Evolutionary conservation across 371 early-diverging fungal genomes (phyloP).

Genomic region (Mortierella polycephala): DNA sequence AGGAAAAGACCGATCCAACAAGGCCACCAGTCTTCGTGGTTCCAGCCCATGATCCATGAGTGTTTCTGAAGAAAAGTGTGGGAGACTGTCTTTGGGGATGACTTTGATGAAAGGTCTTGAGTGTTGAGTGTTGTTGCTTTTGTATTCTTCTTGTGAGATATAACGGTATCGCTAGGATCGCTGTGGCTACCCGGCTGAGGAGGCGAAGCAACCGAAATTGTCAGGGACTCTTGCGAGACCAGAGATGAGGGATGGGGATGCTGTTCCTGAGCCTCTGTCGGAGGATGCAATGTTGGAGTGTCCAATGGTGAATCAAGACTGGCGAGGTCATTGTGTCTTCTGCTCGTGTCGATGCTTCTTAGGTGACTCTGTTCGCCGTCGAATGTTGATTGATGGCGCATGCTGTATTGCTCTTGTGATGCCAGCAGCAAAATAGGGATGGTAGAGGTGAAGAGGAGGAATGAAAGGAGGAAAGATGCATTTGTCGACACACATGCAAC

Average conservation of each 20-base stretch:
- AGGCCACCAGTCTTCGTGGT: slow-evolving; percentile 74
- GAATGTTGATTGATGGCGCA: background rate
- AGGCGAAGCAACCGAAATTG: background rate
- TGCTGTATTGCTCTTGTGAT: background rate
- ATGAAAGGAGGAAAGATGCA: background rate
- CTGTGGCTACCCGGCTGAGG: background rate
- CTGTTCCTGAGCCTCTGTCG: background rate
- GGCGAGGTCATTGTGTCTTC: background rate
- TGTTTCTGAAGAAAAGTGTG: slow-evolving; percentile 8
- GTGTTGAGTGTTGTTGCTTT: background rate
- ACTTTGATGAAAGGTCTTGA: background rate
- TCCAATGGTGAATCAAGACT: background rate
- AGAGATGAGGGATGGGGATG: background rate
- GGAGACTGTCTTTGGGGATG: background rate
- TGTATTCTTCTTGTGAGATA: background rate
- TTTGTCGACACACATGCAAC: too few species aligned
- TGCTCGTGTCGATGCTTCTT: background rate
- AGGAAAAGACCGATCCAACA: slow-evolving; percentile 71
- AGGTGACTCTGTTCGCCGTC: background rate
- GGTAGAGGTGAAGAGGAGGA: background rate
- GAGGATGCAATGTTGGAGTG: background rate
- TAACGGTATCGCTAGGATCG: background rate
- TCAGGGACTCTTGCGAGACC: slow-evolving; percentile 1
- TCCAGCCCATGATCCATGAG: slow-evolving; percentile 70
- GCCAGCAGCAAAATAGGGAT: background rate